phyloP scores from a whole-genome alignment of 148 eudicot species.

The Persicaria maculosa region DNA sequence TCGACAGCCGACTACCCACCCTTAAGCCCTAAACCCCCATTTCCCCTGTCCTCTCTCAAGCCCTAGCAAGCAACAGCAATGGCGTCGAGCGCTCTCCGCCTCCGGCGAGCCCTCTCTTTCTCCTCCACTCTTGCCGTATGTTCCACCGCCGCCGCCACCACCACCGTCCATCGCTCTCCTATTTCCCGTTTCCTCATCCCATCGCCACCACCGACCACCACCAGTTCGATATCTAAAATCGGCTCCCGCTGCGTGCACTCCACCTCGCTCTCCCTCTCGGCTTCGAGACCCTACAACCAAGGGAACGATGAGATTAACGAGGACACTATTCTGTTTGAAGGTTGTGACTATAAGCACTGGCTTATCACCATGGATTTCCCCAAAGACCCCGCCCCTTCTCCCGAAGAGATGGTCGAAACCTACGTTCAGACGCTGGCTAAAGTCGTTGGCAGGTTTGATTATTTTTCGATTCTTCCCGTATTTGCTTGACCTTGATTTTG shows the following conservation, averaged over 20 bases:
- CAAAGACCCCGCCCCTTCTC: constrained; percentile 44
- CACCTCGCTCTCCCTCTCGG: constrained; percentile 17
- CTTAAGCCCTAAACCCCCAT: constrained; percentile 5
- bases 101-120: constrained; percentile 50
- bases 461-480: background rate
- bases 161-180: background rate
- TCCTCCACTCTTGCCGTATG: constrained; percentile 27
- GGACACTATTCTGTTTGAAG: constrained; percentile 72
- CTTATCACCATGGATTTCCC: constrained; percentile 80
- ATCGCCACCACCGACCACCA: background rate
- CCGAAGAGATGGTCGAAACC: constrained; percentile 65
- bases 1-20: too few species aligned
- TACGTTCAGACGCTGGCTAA: constrained; percentile 73
- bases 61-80: constrained; percentile 17
- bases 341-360: constrained; percentile 95
- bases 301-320: constrained; percentile 49
- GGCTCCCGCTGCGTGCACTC: constrained; percentile 25
- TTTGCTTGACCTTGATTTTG: background rate
- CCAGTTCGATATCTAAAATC: constrained; percentile 14
- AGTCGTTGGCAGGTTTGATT: constrained; percentile 66
- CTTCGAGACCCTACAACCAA: constrained; percentile 19
- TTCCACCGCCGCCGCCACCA: background rate
- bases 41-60: background rate
- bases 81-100: constrained; percentile 41
- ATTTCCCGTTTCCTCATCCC: constrained; percentile 16